Percentiles rank a stretch among this genome's conserved stretches.
Conservation (phyloP, 2,329 filamentous ascomycete species). For the Pseudogymnoascus sp. region DNA sequence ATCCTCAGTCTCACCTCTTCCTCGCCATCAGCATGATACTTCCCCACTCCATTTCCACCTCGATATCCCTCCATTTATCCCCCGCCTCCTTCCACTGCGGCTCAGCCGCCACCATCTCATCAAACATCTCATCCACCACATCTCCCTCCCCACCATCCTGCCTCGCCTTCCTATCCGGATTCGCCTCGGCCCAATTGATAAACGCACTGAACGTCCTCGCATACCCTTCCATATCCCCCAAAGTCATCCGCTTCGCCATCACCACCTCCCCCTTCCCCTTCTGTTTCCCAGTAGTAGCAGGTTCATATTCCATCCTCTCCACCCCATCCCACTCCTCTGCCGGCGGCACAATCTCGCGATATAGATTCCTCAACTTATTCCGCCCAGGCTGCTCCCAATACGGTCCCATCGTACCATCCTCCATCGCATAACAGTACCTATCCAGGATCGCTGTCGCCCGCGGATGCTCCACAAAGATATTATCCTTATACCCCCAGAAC, state of each 20-base stretch:
- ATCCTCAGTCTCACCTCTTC: conserved; percentile 26
- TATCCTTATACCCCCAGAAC: conserved; percentile 60
- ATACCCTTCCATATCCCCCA: conserved; percentile 54
- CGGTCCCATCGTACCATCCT: conserved; percentile 42
- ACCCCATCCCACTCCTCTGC: conserved; percentile 43
- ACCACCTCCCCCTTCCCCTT: conserved; percentile 37
- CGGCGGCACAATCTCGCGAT: conserved; percentile 45
- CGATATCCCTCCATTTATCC: conserved; percentile 42
- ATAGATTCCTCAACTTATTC: conserved; percentile 42
- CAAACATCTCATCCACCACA: conserved; percentile 53
- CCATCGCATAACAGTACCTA: conserved; percentile 45
- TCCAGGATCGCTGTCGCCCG: conserved; percentile 45
- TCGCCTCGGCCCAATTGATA: conserved; percentile 47
- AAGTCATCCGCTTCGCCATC: conserved; percentile 43
- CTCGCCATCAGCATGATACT: conserved; percentile 50
- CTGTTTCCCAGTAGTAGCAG: conserved; percentile 35
- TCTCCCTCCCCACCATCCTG: conserved; percentile 50
- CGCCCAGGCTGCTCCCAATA: conserved; percentile 57
- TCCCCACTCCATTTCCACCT: conserved; percentile 53
- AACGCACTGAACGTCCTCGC: conserved; percentile 51
- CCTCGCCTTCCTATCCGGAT: conserved; percentile 41
- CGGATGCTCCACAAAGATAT: conserved; percentile 46
- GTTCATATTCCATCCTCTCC: conserved; percentile 47
- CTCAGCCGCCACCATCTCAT: conserved; percentile 46
- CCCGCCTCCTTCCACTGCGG: conserved; percentile 41